These are phyloP conservation scores for Albizia julibrissin DNA, from an alignment of 306 rosid species.

Conservation along the genomic window DNA sequence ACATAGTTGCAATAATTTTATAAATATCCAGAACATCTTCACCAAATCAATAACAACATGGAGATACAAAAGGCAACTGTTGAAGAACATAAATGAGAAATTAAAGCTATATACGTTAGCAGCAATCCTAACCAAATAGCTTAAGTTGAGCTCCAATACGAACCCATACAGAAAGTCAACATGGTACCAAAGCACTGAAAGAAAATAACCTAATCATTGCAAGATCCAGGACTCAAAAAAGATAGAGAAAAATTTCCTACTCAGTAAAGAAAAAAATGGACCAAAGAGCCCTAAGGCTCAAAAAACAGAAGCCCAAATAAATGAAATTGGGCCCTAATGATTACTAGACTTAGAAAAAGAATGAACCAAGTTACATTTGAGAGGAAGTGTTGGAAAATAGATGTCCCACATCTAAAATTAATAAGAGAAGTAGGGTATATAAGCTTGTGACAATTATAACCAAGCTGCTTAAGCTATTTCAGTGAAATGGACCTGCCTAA, in stretches of 20 bases:
- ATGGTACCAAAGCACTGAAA: neutral
- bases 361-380: neutral
- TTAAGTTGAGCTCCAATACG: neutral
- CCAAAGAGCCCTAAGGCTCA: neutral
- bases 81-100: neutral
- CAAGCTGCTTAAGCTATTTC: neutral
- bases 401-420: neutral
- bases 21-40: neutral
- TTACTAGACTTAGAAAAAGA: neutral
- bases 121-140: neutral
- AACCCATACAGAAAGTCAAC: neutral
- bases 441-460: neutral
- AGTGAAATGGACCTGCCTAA: neutral
- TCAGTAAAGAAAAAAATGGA: neutral
- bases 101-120: neutral
- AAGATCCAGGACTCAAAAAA: neutral
- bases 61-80: slow-evolving; percentile 6
- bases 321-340: neutral
- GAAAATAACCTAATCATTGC: neutral
- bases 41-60: slow-evolving; percentile 1
- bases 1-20: too few species aligned
- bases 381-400: neutral
- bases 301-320: neutral
- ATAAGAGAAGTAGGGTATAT: neutral
- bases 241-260: neutral